Evolutionary conservation across 2,329 filamentous ascomycete genomes (phyloP).

Genomic region (Colletotrichum agaves): DNA sequence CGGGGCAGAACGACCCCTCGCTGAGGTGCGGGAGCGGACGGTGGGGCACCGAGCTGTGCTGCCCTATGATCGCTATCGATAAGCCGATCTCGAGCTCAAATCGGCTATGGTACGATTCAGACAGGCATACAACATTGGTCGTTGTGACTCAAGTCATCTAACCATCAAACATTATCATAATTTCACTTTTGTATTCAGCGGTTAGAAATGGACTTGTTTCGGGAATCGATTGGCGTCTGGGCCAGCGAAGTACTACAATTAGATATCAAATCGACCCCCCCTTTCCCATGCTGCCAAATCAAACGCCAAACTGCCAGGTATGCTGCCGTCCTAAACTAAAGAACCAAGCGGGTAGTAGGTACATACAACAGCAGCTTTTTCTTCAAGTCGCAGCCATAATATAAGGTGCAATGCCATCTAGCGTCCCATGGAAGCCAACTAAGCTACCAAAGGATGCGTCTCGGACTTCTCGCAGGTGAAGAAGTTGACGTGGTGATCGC

Average conservation of each 20-base stretch:
- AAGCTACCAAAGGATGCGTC: slow-evolving; percentile 35
- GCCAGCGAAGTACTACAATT: slow-evolving; percentile 10
- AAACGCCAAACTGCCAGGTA: slow-evolving; percentile 34
- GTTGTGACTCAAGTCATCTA: not conserved
- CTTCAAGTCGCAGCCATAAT: slow-evolving; percentile 1
- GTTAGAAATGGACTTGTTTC: not conserved
- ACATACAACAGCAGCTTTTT: slow-evolving; percentile 22
- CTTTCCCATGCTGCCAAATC: slow-evolving; percentile 12
- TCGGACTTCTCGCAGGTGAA: slow-evolving; percentile 74
- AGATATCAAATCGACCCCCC: slow-evolving; percentile 9
- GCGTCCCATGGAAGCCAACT: slow-evolving; percentile 10
- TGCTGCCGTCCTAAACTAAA: slow-evolving; percentile 27
- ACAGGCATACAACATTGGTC: not conserved
- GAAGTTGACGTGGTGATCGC: slow-evolving; percentile 91
- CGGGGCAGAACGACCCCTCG: slow-evolving; percentile 34
- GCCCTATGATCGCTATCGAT: slow-evolving; percentile 10
- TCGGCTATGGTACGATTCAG: not conserved
- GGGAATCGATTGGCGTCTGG: slow-evolving; percentile 22
- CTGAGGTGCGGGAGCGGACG: not conserved
- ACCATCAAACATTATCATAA: not conserved
- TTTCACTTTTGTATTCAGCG: not conserved
- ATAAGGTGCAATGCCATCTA: slow-evolving; percentile 6
- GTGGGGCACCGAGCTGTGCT: slow-evolving; percentile 9
- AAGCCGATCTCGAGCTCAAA: not conserved
- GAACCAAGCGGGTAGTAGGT: slow-evolving; percentile 21